A percentile compares a stretch with the other conserved stretches of the same genome.
Evolutionary conservation across 495 filamentous ascomycete species (phyloP).

Genomic region (Aspergillus kassunensis): DNA sequence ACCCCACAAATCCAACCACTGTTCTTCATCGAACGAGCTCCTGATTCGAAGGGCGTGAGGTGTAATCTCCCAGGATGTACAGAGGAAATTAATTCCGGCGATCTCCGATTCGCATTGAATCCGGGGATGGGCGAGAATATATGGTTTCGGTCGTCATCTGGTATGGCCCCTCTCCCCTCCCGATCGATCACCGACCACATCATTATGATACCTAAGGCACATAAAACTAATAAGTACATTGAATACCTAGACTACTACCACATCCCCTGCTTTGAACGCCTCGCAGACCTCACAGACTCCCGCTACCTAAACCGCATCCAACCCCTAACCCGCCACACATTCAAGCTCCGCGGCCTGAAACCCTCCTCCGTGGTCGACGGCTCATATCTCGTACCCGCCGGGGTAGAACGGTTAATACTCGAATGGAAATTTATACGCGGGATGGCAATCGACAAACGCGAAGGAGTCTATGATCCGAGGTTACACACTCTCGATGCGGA

Average conservation of each 20-base stretch:
- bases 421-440: constrained; percentile 4
- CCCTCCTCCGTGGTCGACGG: constrained; percentile 1
- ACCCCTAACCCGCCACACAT: constrained; percentile 5
- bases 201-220: too few relatives aligned
- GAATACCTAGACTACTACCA: constrained; percentile 3
- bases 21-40: constrained; percentile 6
- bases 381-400: background rate
- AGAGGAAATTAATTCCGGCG: background rate
- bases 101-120: background rate
- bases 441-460: constrained; percentile 2
- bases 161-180: background rate
- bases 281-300: background rate
- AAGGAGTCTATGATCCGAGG: background rate
- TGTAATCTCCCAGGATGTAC: constrained; percentile 4
- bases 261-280: background rate
- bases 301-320: constrained; percentile 3
- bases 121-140: background rate
- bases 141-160: constrained; percentile 3
- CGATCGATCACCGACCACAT: background rate
- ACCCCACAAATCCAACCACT: background rate
- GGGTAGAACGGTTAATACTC: background rate
- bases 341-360: constrained; percentile 3
- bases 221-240: background rate
- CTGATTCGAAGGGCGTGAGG: background rate
- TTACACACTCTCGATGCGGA: background rate